These are phyloP conservation scores for Geotrichum candidum DNA, from an alignment of 1,139 yeast genomes.

Conservation along the genomic window DNA sequence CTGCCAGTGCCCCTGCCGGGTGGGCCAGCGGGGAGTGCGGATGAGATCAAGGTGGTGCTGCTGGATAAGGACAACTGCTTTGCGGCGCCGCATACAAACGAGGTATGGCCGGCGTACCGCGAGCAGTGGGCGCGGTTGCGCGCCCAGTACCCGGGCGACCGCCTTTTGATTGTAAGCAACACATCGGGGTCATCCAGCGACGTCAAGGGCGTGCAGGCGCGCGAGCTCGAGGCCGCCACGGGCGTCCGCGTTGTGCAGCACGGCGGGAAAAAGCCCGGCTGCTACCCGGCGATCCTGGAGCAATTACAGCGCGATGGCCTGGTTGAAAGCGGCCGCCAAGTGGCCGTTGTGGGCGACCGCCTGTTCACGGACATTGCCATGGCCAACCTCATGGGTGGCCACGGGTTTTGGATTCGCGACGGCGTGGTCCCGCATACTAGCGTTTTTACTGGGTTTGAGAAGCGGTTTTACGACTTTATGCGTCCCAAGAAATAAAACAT, in stretches of 20 bases:
- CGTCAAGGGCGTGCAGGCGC: slow-evolving; percentile 53
- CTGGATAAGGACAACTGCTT: slow-evolving; percentile 94
- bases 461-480: slow-evolving; percentile 23
- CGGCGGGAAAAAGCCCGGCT: slow-evolving; percentile 83
- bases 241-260: slow-evolving; percentile 80
- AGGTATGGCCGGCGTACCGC: slow-evolving; percentile 69
- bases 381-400: slow-evolving; percentile 92
- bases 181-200: slow-evolving; percentile 91
- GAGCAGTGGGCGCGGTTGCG: slow-evolving; percentile 52
- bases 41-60: slow-evolving; percentile 65
- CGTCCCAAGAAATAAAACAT: background rate
- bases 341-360: slow-evolving; percentile 86
- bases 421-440: slow-evolving; percentile 60
- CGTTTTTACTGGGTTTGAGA: slow-evolving; percentile 41
- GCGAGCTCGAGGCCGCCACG: slow-evolving; percentile 53
- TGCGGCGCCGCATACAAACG: slow-evolving; percentile 75
- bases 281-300: slow-evolving; percentile 60
- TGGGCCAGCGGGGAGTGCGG: slow-evolving; percentile 7
- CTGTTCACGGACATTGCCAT: slow-evolving; percentile 83
- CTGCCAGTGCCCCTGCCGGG: slow-evolving; percentile 40
- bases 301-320: slow-evolving; percentile 45
- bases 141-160: slow-evolving; percentile 55
- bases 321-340: slow-evolving; percentile 49
- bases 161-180: slow-evolving; percentile 75
- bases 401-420: slow-evolving; percentile 74